Evolutionary conservation across 2,329 filamentous ascomycete species (phyloP).

Genomic region (Penicillium hesseltinei): DNA sequence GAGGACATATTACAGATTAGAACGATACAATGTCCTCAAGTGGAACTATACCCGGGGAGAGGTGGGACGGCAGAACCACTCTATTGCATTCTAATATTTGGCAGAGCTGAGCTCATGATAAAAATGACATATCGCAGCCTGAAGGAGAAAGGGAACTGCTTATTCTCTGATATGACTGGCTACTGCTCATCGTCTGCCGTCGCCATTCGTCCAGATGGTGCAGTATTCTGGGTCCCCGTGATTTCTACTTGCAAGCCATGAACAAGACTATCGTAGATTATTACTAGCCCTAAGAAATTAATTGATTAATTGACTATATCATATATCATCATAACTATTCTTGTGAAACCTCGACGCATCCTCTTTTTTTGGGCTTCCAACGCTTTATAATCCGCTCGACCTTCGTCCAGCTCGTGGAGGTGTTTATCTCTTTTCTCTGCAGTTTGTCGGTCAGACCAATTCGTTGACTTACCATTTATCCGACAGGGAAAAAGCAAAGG

Average conservation of each 20-base stretch:
- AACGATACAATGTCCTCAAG: not conserved
- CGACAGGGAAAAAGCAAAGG: not conserved
- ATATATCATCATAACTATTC: not conserved
- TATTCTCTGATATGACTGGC: slow-evolving; percentile 16
- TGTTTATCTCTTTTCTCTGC: slow-evolving; percentile 8
- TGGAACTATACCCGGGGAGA: slow-evolving; percentile 10
- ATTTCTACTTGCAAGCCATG: slow-evolving; percentile 11
- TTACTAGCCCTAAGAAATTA: slow-evolving; percentile 11
- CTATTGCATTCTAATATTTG: slow-evolving; percentile 17
- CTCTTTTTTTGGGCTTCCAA: not conserved
- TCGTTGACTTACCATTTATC: slow-evolving; percentile 13
- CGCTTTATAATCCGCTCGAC: slow-evolving; percentile 16
- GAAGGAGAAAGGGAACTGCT: slow-evolving; percentile 2
- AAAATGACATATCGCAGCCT: slow-evolving; percentile 29
- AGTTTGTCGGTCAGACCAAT: slow-evolving; percentile 18
- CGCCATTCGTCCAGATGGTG: slow-evolving; percentile 17
- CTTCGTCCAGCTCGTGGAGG: slow-evolving; percentile 9
- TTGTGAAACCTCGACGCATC: slow-evolving; percentile 17
- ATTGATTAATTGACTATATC: slow-evolving; percentile 4
- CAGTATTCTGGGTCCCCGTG: slow-evolving; percentile 22
- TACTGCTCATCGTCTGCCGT: slow-evolving; percentile 4
- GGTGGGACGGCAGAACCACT: slow-evolving; percentile 16
- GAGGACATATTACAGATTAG: slow-evolving; percentile 1
- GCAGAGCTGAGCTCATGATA: slow-evolving; percentile 22
- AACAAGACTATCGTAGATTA: slow-evolving; percentile 9